Evolutionary conservation across 495 filamentous ascomycete species (phyloP), one percentile per base, ranked within the genome.

Genomic region (Glarea lozoyensis): DNA sequence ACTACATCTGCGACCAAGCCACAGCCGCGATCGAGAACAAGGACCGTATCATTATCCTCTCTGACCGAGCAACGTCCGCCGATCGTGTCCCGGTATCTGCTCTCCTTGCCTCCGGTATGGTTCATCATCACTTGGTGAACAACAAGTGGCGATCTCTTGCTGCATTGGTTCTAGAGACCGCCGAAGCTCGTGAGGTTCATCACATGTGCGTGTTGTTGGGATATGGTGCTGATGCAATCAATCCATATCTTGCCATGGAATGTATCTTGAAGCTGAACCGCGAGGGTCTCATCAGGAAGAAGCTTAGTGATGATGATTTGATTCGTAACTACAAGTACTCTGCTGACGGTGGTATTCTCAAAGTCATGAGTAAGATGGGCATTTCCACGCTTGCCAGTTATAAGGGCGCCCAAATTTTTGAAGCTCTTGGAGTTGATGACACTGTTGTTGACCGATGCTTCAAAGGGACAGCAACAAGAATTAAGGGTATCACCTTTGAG

Each of bases 291-390:
- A 93, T 99, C 61, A 82, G 88, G 56, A 93, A 93, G 72, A 80
- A 89, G 55, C 68, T 97, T 16, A 70, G 76, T 17, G 81, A 93
- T 46, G 86, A 94, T 35, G 73, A 79, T 48, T 79, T 97, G 39
- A 86, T 99, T 47, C 79, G 84, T 46, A 99, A 99, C 66, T 99
- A 97, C 73, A 94, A 93, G 70, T 85, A 92, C 56, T 99, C 92
- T 35, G 93, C 87, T 56, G 93, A 97, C 55, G 92, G 92, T 54
- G 92, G 92, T 64, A 95, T 99, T 47, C 73, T 99, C 44, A 99
- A 99, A 69, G 92, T 99, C 59, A 99, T 99, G 92, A 94, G 87
- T 66, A 99, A 99, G 73, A 99, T 99, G 92, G 92, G 92, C 66
- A 99, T 99, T 54, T 99, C 92, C 10, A 99, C 92, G 34, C 69